Base-by-base conservation (phyloP, 768 basidiomycete species). In the Leccinum rimulosum region DNA sequence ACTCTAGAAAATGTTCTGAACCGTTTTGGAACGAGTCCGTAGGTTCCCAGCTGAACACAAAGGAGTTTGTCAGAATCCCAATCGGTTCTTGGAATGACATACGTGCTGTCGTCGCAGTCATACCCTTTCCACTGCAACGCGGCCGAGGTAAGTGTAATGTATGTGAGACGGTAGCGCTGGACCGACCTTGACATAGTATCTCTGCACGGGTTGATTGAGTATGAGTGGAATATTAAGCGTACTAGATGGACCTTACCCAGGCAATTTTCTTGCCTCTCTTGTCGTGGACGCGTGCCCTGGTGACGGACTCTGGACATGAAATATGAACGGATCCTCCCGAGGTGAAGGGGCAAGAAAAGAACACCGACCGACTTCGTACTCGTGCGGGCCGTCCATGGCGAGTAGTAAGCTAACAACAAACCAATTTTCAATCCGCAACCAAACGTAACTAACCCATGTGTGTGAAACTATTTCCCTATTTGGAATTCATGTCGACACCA, bases 331-430 rank as follows among this genome's bases (percentile, higher is more conserved):
- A 52, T 7, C 28, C 22, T 14, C 0, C 56, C 10, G 2, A 62
- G 27, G 12, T 22, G 40, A 25, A 43, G 61, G 25, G 36, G 3
- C 8, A 51, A 36, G 17, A 51, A 17, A 52, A 45, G 35, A 54
- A 33, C 14, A 75, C 86, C 74, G 57, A 85, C 87, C 87, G 60
- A 89, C 86, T 82, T 86, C 85, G 68, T 86, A 89, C 66, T 86
- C 84, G 55, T 73, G 76, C 22, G 57, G 55, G 56, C 78, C 77
- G 48, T 74, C 76, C 64, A 74, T 75, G 65, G 64, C 64, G 73
- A 55, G 56, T 59, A 30, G 31, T 11, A 5, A 31, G 58, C 58
- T 31, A 49, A 58, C 54, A 45, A 52, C 50, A 35, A 61, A 60
- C 35, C 35, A 36, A 36, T 33, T 33, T 33, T 33, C 33, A 6